Evolutionary conservation across 352 stramenopile genomes (phyloP), one percentile per base, ranked within the genome.

Genomic region (Globisporangium paroecandrum): DNA sequence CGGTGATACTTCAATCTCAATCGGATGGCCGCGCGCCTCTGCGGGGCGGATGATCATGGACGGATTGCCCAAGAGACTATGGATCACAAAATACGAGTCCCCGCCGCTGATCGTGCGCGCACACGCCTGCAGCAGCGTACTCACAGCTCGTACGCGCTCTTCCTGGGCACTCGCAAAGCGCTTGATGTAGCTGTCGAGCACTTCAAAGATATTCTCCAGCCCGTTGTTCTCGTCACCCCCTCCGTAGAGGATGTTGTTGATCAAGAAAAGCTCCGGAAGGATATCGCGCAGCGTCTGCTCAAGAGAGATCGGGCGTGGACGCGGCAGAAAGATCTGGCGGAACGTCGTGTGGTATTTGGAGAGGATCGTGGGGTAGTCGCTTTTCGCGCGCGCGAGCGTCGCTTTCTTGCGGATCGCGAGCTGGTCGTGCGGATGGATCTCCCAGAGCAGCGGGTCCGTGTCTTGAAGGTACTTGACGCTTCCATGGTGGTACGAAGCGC

Each of bases 31-130:
- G 3, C 85, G 79, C 1, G 79, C 81, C 67, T 93, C 83, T 0
- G 85, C 85, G 1, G 85, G 85, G 9, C 85, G 82, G 51, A 93
- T 89, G 65, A 93, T 89, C 75, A 90, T 89, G 27, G 66, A 82
- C 36, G 79, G 72, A 55, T 89, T 91, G 24, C 85, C 85, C 13
- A 94, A 71, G 10, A 94, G 63, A 49, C 79, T 88, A 65, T 91
- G 83, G 9, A 91, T 81, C 2, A 94, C 86, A 60, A 92, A 89
- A 58, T 92, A 94, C 59, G 83, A 92, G 70, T 94, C n/a, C 85
- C 85, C 85, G 6, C 85, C 85, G 41, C 83, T 90, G 67, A 92
- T 92, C 1, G 83, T 92, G 8, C 86, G 77, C 4, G 83, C 86
- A 56, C 82, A 92, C 9, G 86, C 86, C 64, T 94, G 83, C 25